Base-by-base conservation (phyloP, 306 rosid genomes). In the Mimosa pudica region DNA sequence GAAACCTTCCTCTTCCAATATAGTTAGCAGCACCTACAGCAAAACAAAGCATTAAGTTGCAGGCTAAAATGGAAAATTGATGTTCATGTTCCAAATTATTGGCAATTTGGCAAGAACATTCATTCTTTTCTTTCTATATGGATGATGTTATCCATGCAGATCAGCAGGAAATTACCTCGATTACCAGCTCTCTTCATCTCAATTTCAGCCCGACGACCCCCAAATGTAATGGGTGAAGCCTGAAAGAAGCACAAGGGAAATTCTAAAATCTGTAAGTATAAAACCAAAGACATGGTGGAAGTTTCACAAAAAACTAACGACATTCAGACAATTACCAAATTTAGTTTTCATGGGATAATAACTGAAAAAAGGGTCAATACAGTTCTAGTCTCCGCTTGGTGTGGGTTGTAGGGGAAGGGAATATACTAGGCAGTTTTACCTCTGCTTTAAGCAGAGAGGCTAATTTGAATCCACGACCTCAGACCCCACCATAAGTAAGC, bases 111-210 rank as follows among this genome's bases (percentile, higher is more conserved):
- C 16, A 32, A 30, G 44, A 5, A 2, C 38, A 2, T 61, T 10
- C 32, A 30, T 8, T 32, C 42, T 32, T 10, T 62, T 62, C 67
- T 62, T 62, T 32, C 68, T 52, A 38, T 77, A 83, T 71, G 65
- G 60, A 78, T 63, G 80, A 75, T 16, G 71, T 24, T 8, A 13
- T 30, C 24, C 78, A 47, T 4, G 10, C 18, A 20, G 24, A 38
- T 67, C 41, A 55, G 45, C 78, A 71, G 62, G 65, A 44, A 78
- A 76, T 86, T 85, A 92, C 97, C 92, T 87, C 97, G 89, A 6
- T 88, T 73, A 0, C 89, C 84, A 46, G 91, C 83, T 85, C 90
- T 88, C 85, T 92, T 92, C 30, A 85, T 89, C 82, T 92, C 97
- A 12, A 92, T 83, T 38, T 81, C 86, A 61, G 90, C 91, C 18